Percentiles rank a stretch among this genome's conserved stretches.
Conservation (phyloP, 2,329 filamentous ascomycete genomes). For the Chalaropsis ovoidea region DNA sequence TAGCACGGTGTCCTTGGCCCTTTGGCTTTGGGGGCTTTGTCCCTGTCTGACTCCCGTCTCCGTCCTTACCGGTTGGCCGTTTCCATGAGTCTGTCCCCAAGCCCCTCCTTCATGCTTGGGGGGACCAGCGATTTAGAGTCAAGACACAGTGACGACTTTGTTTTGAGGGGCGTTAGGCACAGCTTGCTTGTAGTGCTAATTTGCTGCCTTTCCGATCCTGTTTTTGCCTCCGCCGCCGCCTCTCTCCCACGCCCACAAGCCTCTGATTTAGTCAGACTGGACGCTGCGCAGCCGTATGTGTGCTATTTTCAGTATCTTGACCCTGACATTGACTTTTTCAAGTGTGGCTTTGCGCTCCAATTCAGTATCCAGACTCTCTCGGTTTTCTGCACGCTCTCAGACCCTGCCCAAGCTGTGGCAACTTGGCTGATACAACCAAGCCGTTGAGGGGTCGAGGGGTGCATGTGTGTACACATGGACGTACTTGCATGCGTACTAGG, state of each 20-base stretch:
- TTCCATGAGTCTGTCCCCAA: background rate
- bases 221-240: background rate
- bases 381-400: background rate
- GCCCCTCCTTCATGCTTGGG: background rate
- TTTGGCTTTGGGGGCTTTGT: background rate
- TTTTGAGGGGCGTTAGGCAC: too few relatives aligned
- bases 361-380: background rate
- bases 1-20: background rate
- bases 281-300: background rate
- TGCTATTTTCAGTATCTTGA: constrained; percentile 5
- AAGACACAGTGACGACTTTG: background rate
- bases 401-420: constrained; percentile 5
- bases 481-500: background rate
- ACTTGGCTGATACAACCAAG: constrained; percentile 8
- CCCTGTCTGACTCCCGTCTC: background rate
- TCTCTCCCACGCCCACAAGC: constrained; percentile 6
- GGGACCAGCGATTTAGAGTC: background rate
- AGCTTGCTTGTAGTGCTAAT: too few relatives aligned
- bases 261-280: background rate
- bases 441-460: background rate
- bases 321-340: background rate
- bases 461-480: background rate
- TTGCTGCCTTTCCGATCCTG: background rate
- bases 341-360: constrained; percentile 10
- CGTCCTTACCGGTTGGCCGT: background rate